A percentile compares a stretch with the other conserved stretches of the same genome.
Conservation (phyloP, 495 filamentous ascomycete genomes). For the Geoglossum glabrum region DNA sequence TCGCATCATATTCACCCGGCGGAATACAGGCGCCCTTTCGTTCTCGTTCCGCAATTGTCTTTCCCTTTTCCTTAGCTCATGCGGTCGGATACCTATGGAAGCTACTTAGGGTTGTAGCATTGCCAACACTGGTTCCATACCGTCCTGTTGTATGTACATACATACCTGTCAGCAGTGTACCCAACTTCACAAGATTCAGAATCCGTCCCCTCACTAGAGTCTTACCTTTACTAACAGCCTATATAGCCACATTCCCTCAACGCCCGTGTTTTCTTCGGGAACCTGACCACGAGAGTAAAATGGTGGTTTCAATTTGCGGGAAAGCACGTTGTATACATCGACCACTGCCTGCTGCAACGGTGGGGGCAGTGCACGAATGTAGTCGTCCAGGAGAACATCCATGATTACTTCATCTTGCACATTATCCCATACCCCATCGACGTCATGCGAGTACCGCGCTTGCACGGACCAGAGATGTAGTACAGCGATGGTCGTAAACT, state of each 20-base stretch:
- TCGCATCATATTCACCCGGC: too few relatives aligned
- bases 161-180: not conserved
- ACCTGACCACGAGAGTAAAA: slow-evolving; percentile 9
- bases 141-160: slow-evolving; percentile 14
- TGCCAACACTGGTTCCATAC: slow-evolving; percentile 15
- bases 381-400: slow-evolving; percentile 14
- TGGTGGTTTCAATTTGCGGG: slow-evolving; percentile 12
- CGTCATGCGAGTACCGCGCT: slow-evolving; percentile 14
- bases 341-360: slow-evolving; percentile 9
- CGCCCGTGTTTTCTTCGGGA: not conserved
- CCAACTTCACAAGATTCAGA: not conserved
- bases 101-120: slow-evolving; percentile 5
- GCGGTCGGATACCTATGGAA: not conserved
- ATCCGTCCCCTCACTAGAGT: not conserved
- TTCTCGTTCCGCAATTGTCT: too few relatives aligned
- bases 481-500: slow-evolving; percentile 10
- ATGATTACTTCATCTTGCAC: slow-evolving; percentile 10
- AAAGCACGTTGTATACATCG: slow-evolving; percentile 12
- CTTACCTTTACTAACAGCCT: slow-evolving; percentile 15
- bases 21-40: too few relatives aligned
- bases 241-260: slow-evolving; percentile 16
- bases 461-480: slow-evolving; percentile 16
- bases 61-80: not conserved
- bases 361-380: slow-evolving; percentile 10
- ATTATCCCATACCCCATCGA: slow-evolving; percentile 13